A percentile compares a stretch with the other conserved stretches of the same genome.
phyloP scores from a whole-genome alignment of 306 rosid species.

The Dicorynia guianensis region DNA sequence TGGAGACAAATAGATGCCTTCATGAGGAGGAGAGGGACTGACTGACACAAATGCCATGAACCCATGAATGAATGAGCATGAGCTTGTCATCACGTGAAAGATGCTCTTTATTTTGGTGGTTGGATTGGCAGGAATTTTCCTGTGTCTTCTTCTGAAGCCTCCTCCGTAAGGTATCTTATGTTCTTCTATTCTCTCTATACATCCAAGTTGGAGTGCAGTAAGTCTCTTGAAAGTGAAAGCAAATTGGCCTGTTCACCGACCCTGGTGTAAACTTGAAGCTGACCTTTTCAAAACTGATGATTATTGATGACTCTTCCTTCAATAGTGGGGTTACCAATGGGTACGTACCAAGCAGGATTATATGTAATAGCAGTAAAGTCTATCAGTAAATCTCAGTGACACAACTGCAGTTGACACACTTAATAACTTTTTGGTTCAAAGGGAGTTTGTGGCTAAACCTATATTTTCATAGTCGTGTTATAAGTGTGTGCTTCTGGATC shows the following conservation, averaged over 20 bases:
- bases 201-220: constrained; percentile 37
- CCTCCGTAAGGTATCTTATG: constrained; percentile 50
- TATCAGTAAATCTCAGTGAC: too few relatives aligned
- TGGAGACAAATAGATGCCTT: constrained; percentile 64
- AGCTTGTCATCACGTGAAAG: constrained; percentile 80
- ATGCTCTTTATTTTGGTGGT: constrained; percentile 56
- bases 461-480: too few relatives aligned
- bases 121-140: constrained; percentile 46
- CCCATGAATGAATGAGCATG: constrained; percentile 46
- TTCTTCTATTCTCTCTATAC: constrained; percentile 45
- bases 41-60: constrained; percentile 52
- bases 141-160: constrained; percentile 50
- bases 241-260: constrained; percentile 45
- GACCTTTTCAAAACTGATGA: neutral
- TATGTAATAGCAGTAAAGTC: too few relatives aligned
- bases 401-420: too few relatives aligned
- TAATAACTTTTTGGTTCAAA: too few relatives aligned
- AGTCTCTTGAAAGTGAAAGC: constrained; percentile 41
- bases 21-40: constrained; percentile 47
- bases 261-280: constrained; percentile 24
- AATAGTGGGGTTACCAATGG: neutral
- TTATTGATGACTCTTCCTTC: neutral
- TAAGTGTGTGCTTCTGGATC: too few relatives aligned
- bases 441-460: too few relatives aligned
- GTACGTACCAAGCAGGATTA: neutral